These are phyloP conservation scores for bread wheat (Triticum aestivum) DNA, from an alignment of 176 grass and related monocot genomes.

Conservation along the genomic window DNA sequence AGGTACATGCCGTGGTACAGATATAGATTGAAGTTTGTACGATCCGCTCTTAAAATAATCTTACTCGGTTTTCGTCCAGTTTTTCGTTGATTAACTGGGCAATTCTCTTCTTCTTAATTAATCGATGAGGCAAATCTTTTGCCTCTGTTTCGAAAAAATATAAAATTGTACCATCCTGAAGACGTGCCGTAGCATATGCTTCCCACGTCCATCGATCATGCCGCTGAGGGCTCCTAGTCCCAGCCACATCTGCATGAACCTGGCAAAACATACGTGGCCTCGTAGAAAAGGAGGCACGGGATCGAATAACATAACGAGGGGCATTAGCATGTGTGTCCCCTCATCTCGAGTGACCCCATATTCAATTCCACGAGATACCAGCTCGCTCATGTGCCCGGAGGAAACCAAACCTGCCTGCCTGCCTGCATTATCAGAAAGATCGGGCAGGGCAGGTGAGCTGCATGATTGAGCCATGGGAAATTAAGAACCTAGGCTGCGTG, in stretches of 20 bases:
- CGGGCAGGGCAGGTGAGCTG: slow-evolving; percentile 47
- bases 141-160: too few species aligned
- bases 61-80: too few species aligned
- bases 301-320: slow-evolving; percentile 34
- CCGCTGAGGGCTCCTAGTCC: not conserved
- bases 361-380: not conserved
- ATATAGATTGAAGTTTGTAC: not conserved
- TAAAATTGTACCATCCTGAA: not conserved
- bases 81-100: too few species aligned
- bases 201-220: not conserved
- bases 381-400: slow-evolving; percentile 37
- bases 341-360: too few species aligned
- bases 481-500: slow-evolving; percentile 17
- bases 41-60: not conserved
- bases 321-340: slow-evolving; percentile 56
- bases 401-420: slow-evolving; percentile 12
- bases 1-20: too few species aligned
- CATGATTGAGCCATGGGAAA: slow-evolving; percentile 37
- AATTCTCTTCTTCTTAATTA: too few species aligned
- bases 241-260: slow-evolving; percentile 12
- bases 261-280: slow-evolving; percentile 47
- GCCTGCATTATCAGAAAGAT: slow-evolving; percentile 25
- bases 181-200: slow-evolving; percentile 5
- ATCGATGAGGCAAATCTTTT: too few species aligned
- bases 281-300: slow-evolving; percentile 12